Conservation (phyloP, 495 filamentous ascomycete species). For the Xylaria flabelliformis region DNA sequence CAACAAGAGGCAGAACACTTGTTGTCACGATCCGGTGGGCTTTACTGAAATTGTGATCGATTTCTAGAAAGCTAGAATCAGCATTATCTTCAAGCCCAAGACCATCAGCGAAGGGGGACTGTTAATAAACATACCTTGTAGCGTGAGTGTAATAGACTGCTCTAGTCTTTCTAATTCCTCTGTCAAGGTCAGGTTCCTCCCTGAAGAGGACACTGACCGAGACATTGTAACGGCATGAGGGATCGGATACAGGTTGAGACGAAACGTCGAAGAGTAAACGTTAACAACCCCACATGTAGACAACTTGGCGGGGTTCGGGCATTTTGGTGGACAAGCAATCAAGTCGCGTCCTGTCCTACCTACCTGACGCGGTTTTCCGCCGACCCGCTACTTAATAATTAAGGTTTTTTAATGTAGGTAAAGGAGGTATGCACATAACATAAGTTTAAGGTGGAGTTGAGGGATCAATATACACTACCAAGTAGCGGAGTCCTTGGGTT, state of each 20-base stretch:
- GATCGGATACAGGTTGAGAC: not conserved
- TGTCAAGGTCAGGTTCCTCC: conserved; percentile 78
- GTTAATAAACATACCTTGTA: conserved; percentile 71
- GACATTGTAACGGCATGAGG: conserved; percentile 44
- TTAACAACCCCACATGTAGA: conserved; percentile 1
- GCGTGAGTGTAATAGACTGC: conserved; percentile 92
- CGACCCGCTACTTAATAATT: too few relatives aligned
- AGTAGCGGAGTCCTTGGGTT: too few relatives aligned
- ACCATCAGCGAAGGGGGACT: not conserved
- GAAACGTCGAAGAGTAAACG: conserved; percentile 9
- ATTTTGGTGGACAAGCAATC: conserved; percentile 22
- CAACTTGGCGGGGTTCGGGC: conserved; percentile 23
- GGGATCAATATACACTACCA: too few relatives aligned
- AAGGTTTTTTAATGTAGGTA: too few relatives aligned
- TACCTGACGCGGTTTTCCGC: conserved; percentile 20
- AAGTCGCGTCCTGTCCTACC: conserved; percentile 16
- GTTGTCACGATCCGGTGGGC: conserved; percentile 96
- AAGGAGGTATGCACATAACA: too few relatives aligned
- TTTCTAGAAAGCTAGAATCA: conserved; percentile 65
- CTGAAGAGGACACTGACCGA: conserved; percentile 50
- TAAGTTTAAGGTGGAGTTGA: too few relatives aligned
- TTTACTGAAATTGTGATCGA: conserved; percentile 97
- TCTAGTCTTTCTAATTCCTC: conserved; percentile 97
- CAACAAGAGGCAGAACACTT: conserved; percentile 91
- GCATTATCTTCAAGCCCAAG: not conserved